These are phyloP conservation scores for Diplocarpon mali DNA, from an alignment of 2,329 filamentous ascomycete species.

Conservation along the genomic window DNA sequence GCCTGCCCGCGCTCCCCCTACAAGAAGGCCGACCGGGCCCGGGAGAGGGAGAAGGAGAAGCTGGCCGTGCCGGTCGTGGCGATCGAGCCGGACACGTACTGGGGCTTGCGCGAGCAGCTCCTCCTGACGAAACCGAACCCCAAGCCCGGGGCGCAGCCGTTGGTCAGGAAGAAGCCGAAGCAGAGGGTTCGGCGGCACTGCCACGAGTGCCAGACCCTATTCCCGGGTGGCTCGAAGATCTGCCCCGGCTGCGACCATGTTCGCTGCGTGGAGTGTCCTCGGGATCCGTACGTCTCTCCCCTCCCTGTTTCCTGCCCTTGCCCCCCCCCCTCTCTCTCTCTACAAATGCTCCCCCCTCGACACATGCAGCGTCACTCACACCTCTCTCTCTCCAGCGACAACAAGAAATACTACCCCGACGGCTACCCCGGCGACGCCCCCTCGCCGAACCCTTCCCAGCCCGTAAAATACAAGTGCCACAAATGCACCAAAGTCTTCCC, in stretches of 20 bases:
- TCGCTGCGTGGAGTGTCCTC: constrained; percentile 70
- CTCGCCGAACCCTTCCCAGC: constrained; percentile 28
- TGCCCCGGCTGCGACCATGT: constrained; percentile 61
- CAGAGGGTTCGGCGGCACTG: constrained; percentile 68
- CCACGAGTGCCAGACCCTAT: constrained; percentile 60
- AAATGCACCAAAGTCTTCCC: constrained; percentile 50
- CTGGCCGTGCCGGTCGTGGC: constrained; percentile 27
- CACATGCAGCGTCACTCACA: constrained; percentile 7
- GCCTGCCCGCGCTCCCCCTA: constrained; percentile 64
- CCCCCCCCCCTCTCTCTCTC: neutral
- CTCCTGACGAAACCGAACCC: constrained; percentile 53
- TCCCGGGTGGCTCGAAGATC: constrained; percentile 45
- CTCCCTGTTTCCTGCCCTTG: neutral
- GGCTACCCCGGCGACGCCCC: constrained; percentile 54
- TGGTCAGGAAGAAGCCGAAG: constrained; percentile 59
- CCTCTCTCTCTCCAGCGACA: constrained; percentile 40
- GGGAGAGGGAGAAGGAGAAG: constrained; percentile 36
- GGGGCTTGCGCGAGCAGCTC: constrained; percentile 32
- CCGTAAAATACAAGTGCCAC: constrained; percentile 47
- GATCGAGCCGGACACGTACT: constrained; percentile 19
- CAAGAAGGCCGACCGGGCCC: constrained; percentile 35
- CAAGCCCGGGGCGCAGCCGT: constrained; percentile 51
- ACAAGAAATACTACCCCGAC: constrained; percentile 57
- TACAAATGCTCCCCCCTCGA: neutral
- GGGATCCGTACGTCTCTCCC: constrained; percentile 55